Conservation (phyloP, 2,329 filamentous ascomycete genomes). For the Zymoseptoria brevis region DNA sequence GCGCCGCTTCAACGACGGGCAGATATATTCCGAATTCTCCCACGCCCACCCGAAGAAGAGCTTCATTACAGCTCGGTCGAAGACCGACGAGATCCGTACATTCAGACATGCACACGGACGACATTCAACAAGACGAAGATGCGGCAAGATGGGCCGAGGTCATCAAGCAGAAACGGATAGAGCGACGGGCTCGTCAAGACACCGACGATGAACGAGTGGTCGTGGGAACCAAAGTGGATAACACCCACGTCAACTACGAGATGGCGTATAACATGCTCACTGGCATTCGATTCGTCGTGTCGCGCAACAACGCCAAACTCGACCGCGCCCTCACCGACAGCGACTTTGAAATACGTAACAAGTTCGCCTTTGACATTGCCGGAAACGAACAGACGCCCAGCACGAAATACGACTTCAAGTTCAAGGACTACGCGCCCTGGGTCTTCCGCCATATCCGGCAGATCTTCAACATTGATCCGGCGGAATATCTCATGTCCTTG, state of each 20-base stretch:
- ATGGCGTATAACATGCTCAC: conserved; percentile 99
- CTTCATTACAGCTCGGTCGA: conserved; percentile 75
- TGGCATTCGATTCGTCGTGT: conserved; percentile 93
- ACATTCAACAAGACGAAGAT: conserved; percentile 79
- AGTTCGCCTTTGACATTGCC: conserved; percentile 97
- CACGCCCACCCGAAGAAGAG: conserved; percentile 57
- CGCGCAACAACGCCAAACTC: conserved; percentile 91
- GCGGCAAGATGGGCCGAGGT: conserved; percentile 87
- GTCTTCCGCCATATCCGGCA: conserved; percentile 88
- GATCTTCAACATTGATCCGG: conserved; percentile 85
- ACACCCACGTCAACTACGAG: conserved; percentile 87
- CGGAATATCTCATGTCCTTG: conserved; percentile 95
- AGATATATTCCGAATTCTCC: conserved; percentile 65
- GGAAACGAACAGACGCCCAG: conserved; percentile 96
- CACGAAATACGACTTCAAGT: conserved; percentile 99
- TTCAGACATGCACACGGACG: conserved; percentile 76
- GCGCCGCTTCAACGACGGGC: conserved; percentile 56
- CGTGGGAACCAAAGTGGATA: conserved; percentile 94
- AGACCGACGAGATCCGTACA: conserved; percentile 77
- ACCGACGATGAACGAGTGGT: conserved; percentile 88
- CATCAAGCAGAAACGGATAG: conserved; percentile 83
- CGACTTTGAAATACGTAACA: conserved; percentile 90
- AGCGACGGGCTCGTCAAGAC: conserved; percentile 73
- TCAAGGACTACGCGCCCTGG: conserved; percentile 99
- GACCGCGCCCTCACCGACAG: conserved; percentile 81